Conservation (phyloP, 805 yeast genomes). For the Candida ulmi region DNA sequence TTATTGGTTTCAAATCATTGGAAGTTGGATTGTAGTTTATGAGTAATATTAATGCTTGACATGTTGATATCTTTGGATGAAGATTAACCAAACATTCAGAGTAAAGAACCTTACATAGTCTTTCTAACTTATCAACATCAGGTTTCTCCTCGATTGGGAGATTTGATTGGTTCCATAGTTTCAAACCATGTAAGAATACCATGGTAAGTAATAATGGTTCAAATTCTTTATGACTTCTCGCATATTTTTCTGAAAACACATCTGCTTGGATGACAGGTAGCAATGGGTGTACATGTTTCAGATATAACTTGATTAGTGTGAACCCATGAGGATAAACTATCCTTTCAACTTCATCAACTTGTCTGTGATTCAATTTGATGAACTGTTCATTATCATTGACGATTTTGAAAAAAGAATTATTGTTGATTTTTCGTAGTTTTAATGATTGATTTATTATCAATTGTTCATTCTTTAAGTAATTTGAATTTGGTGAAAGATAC, state of each 20-base stretch:
- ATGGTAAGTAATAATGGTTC: slow-evolving; percentile 23
- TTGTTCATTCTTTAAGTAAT: slow-evolving; percentile 12
- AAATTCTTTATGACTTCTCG: slow-evolving; percentile 24
- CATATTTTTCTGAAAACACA: slow-evolving; percentile 23
- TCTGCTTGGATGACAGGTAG: slow-evolving; percentile 23
- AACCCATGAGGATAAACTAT: slow-evolving; percentile 19
- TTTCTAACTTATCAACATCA: slow-evolving; percentile 21
- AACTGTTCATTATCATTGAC: slow-evolving; percentile 22
- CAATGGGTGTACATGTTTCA: slow-evolving; percentile 22
- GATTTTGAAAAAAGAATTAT: slow-evolving; percentile 19
- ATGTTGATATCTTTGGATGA: slow-evolving; percentile 28
- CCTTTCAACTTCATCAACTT: slow-evolving; percentile 25
- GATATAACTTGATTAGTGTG: slow-evolving; percentile 19
- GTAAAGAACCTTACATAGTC: slow-evolving; percentile 20
- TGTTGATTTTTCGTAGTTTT: slow-evolving; percentile 20
- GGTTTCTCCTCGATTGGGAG: slow-evolving; percentile 12
- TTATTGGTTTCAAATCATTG: slow-evolving; percentile 4
- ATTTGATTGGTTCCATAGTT: slow-evolving; percentile 19
- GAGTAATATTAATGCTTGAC: slow-evolving; percentile 35
- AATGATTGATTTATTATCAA: slow-evolving; percentile 9
- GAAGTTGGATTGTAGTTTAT: slow-evolving; percentile 16
- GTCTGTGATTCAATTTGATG: slow-evolving; percentile 19
- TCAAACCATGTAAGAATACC: slow-evolving; percentile 25
- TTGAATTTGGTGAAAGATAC: slow-evolving; percentile 6
- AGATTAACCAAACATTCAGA: slow-evolving; percentile 21